Evolutionary conservation across 139 green algal genomes (phyloP).

Genomic region (Micractinium sp.): DNA sequence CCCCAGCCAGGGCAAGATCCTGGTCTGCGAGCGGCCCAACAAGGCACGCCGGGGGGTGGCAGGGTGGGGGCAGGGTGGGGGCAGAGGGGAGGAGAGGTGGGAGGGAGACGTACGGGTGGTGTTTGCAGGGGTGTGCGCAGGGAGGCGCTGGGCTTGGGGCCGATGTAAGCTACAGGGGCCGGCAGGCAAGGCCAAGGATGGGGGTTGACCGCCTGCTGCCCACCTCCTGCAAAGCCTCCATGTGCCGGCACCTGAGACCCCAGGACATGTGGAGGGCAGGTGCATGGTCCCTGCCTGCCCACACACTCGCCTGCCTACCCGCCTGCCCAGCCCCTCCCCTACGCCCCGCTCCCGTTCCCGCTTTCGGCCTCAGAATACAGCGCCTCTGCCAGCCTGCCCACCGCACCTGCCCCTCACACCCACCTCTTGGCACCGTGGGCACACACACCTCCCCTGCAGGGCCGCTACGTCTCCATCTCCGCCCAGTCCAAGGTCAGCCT

Average conservation of each 20-base stretch:
- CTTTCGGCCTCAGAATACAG: not conserved
- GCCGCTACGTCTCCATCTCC: slow-evolving; percentile 31
- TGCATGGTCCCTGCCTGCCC: no score
- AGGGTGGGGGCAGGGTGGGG: not conserved
- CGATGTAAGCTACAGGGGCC: no score
- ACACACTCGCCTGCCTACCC: no score
- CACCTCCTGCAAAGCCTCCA: not conserved
- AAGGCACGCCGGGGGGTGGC: not conserved
- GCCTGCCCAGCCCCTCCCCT: no score
- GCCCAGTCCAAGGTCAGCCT: slow-evolving; percentile 21
- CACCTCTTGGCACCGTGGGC: not conserved
- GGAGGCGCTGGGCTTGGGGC: no score
- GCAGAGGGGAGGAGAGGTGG: not conserved
- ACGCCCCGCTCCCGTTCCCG: no score
- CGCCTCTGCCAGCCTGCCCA: not conserved
- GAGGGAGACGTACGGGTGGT: no score
- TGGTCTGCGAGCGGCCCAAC: slow-evolving; percentile 11
- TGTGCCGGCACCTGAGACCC: no score
- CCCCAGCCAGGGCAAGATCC: slow-evolving; percentile 5
- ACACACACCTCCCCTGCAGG: not conserved
- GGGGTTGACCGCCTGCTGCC: not conserved
- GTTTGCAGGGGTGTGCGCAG: no score
- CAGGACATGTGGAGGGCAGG: no score
- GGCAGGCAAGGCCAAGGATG: no score
- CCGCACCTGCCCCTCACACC: not conserved